Conservation (phyloP, 257 asterid genomes). For the Haberlea rhodopensis region DNA sequence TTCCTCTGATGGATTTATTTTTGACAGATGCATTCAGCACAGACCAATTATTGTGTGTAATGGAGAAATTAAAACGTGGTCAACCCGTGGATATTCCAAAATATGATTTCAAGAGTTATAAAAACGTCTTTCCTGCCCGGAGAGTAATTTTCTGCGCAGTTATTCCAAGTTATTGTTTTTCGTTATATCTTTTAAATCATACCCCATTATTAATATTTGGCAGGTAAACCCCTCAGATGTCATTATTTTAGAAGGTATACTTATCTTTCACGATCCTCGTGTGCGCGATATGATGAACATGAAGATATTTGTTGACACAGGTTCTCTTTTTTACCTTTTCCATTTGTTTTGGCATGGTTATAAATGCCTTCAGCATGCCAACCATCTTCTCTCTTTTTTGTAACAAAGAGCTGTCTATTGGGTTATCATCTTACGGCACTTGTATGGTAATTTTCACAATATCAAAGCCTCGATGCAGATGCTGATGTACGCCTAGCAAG, state of each 20-base stretch:
- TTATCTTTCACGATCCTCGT: conserved; percentile 87
- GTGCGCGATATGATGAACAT: conserved; percentile 86
- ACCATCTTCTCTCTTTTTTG: background rate
- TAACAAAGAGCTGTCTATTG: background rate
- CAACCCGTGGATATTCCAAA: conserved; percentile 92
- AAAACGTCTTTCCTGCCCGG: conserved; percentile 67
- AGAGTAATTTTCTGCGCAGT: conserved; percentile 53
- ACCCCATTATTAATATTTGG: conserved; percentile 26
- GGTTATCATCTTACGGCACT: conserved; percentile 27
- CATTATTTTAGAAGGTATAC: conserved; percentile 95
- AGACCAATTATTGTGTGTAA: conserved; percentile 55
- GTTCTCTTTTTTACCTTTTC: conserved; percentile 43
- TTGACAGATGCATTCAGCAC: conserved; percentile 84
- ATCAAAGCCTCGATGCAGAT: conserved; percentile 64
- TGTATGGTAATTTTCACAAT: conserved; percentile 34
- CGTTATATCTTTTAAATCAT: conserved; percentile 8
- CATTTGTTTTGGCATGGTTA: conserved; percentile 17
- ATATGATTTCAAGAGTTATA: conserved; percentile 88
- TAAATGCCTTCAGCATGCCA: conserved; percentile 7
- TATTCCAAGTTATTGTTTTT: background rate
- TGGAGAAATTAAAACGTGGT: conserved; percentile 79
- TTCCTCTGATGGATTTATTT: conserved; percentile 17
- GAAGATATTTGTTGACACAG: conserved; percentile 99
- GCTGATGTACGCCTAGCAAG: conserved; percentile 98
- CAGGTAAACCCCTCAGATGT: conserved; percentile 99